These are phyloP conservation scores for Astragalus glycyphyllos DNA, from an alignment of 306 rosid genomes.

Conservation along the genomic window DNA sequence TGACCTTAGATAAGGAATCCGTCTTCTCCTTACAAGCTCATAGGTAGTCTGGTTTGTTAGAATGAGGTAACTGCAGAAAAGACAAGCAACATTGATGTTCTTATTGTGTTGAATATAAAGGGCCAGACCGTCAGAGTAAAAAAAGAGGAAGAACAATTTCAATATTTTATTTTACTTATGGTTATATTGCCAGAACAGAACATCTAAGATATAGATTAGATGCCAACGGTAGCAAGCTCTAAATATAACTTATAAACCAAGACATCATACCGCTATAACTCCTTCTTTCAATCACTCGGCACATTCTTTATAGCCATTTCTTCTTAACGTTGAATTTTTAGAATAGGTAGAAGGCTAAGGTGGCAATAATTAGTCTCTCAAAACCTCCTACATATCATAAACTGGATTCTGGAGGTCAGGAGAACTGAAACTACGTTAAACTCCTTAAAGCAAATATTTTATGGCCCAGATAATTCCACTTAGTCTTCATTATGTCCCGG, in stretches of 20 bases:
- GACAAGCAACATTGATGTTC: slow-evolving; percentile 27
- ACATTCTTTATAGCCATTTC: slow-evolving; percentile 28
- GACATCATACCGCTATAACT: background rate
- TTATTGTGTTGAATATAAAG: slow-evolving; percentile 14
- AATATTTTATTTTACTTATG: slow-evolving; percentile 6
- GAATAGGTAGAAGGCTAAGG: slow-evolving; percentile 3
- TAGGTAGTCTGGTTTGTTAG: slow-evolving; percentile 93
- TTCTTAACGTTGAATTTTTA: slow-evolving; percentile 11
- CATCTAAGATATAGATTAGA: slow-evolving; percentile 13
- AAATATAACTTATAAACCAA: slow-evolving; percentile 29
- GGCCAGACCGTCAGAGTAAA: slow-evolving; percentile 33
- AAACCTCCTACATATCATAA: slow-evolving; percentile 27
- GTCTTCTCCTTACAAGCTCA: slow-evolving; percentile 94
- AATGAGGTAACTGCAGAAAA: slow-evolving; percentile 80
- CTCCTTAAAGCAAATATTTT: slow-evolving; percentile 23
- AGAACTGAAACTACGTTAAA: slow-evolving; percentile 7
- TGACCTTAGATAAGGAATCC: slow-evolving; percentile 89
- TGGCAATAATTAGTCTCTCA: background rate
- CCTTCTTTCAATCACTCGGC: slow-evolving; percentile 5
- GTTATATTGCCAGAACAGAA: slow-evolving; percentile 31
- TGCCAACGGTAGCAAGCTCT: slow-evolving; percentile 14
- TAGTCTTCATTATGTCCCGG: background rate
- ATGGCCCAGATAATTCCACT: slow-evolving; percentile 25
- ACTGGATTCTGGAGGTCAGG: slow-evolving; percentile 16
- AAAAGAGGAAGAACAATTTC: slow-evolving; percentile 15